Evolutionary conservation across 805 yeast species (phyloP), one percentile per base, ranked within the genome.

Genomic region (Komagataella pastoris): DNA sequence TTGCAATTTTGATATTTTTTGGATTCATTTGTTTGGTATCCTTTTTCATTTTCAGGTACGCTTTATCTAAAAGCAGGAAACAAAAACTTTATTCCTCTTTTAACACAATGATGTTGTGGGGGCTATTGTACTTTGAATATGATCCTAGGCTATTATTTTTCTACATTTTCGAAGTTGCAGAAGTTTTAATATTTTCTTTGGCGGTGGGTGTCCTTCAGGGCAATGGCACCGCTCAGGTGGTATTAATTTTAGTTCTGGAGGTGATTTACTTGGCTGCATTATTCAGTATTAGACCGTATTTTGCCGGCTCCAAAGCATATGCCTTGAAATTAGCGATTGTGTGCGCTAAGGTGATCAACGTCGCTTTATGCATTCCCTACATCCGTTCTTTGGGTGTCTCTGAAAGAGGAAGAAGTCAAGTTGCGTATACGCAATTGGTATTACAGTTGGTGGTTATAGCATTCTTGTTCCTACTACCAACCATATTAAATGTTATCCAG

Each of bases 101-200:
- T 51, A 70, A 66, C 50, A 62, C 71, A 5, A 70, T 77, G 45
- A 65, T 76, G 50, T 51, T 70, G 2, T 79, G 81, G 80, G 69
- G 74, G 3, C 63, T 65, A 48, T 57, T 68, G 21, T 78, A 77
- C 58, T 66, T 69, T 51, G 63, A 65, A 17, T 74, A 71, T 58
- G 66, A 69, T 21, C 80, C 81, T 1, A 59, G 65, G 14, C 62
- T 65, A 53, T 66, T 72, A 1, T 62, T 60, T 50, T 77, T 64
- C 55, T 67, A 71, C 12, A 55, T 67, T 2, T 55, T 71, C 40
- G 79, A 75, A 44, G 59, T 64, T 10, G 21, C 61, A 0, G 64
- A 64, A 14, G 49, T 67, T 3, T 36, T 75, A 1, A 17, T 70
- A 1, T 69, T 68, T 52, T 69, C 73, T 57, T 45, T 74, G 19